Evolutionary conservation across 495 filamentous ascomycete genomes (phyloP).

Genomic region (Cercophora scortea): DNA sequence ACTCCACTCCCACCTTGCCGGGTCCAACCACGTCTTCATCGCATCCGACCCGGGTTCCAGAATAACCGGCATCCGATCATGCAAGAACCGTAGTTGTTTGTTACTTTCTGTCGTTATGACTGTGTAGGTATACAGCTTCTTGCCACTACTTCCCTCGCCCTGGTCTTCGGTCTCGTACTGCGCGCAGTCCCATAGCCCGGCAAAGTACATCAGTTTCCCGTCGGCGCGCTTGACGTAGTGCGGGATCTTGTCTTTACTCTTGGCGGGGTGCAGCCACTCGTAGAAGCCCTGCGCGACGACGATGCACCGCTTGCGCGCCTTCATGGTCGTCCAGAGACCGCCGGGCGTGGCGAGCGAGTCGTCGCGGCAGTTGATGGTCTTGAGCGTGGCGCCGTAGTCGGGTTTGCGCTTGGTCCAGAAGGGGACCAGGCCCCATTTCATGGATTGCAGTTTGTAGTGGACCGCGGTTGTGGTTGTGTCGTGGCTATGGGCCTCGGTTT

Average conservation of each 20-base stretch:
- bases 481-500: not conserved
- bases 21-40: conserved; percentile 76
- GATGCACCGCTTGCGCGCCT: conserved; percentile 76
- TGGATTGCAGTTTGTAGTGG: conserved; percentile 78
- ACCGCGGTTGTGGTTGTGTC: not conserved
- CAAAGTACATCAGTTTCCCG: conserved; percentile 77
- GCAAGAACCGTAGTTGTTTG: conserved; percentile 70
- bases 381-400: conserved; percentile 66
- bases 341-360: conserved; percentile 69
- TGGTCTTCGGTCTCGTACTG: conserved; percentile 51
- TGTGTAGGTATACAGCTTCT: conserved; percentile 59
- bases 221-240: conserved; percentile 77
- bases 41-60: conserved; percentile 66
- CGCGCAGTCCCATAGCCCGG: conserved; percentile 87
- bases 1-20: conserved; percentile 61
- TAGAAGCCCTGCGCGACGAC: conserved; percentile 89
- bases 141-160: not conserved
- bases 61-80: conserved; percentile 94
- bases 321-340: conserved; percentile 91
- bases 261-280: conserved; percentile 84
- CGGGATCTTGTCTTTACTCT: conserved; percentile 66
- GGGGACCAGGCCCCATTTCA: conserved; percentile 70
- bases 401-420: conserved; percentile 34
- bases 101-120: conserved; percentile 86
- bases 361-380: conserved; percentile 92